Percentiles rank a stretch among this genome's conserved stretches.
Conservation (phyloP, 192 early-diverging fungal genomes). For the Gamsiella multidivaricata region DNA sequence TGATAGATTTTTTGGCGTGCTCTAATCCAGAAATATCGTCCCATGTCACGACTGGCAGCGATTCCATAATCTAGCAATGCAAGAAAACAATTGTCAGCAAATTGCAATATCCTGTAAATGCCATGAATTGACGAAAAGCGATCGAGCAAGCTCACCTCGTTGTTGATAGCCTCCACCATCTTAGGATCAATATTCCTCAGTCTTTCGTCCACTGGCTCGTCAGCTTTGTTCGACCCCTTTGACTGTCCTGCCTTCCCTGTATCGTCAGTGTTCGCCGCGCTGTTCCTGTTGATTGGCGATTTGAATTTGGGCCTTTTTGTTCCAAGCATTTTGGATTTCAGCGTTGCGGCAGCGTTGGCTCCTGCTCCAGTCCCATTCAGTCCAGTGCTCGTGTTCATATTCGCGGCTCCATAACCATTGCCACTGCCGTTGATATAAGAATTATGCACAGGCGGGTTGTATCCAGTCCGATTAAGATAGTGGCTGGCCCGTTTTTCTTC, state of each 20-base stretch:
- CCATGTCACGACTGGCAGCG: conserved; percentile 71
- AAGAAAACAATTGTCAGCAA: not conserved
- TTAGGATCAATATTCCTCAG: conserved; percentile 87
- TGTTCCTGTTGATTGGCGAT: conserved; percentile 55
- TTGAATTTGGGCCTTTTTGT: conserved; percentile 60
- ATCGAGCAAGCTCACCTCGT: conserved; percentile 68
- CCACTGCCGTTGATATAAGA: conserved; percentile 1
- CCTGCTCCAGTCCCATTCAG: not conserved
- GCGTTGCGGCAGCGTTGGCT: not conserved
- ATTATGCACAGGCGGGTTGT: conserved; percentile 4
- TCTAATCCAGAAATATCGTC: conserved; percentile 87
- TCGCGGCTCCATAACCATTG: not conserved
- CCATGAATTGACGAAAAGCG: not conserved
- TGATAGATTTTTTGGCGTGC: conserved; percentile 83
- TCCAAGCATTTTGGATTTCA: conserved; percentile 20
- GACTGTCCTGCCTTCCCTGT: not conserved
- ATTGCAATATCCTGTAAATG: no score
- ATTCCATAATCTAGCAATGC: conserved; percentile 69
- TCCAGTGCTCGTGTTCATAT: not conserved
- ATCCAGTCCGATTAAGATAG: conserved; percentile 24
- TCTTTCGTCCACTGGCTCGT: conserved; percentile 70
- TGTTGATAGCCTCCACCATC: conserved; percentile 90
- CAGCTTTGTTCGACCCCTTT: conserved; percentile 13
- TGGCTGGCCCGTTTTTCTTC: conserved; percentile 32
- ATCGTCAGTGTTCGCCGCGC: conserved; percentile 10